Conservation (phyloP, 2,329 filamentous ascomycete genomes). For the Colletotrichum sansevieriae region DNA sequence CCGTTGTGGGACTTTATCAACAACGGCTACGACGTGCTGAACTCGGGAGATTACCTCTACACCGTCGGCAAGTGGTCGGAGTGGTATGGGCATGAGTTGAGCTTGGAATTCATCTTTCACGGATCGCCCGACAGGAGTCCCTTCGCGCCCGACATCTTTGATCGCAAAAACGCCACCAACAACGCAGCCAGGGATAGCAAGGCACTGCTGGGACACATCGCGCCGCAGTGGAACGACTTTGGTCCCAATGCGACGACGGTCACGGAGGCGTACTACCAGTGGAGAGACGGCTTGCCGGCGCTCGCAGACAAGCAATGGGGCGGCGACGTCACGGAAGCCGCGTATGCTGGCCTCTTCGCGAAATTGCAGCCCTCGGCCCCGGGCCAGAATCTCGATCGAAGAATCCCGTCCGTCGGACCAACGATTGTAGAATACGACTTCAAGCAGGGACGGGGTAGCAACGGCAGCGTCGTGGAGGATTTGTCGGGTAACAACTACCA, state of each 20-base stretch:
- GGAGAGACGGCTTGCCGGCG: conserved; percentile 45
- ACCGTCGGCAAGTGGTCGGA: conserved; percentile 45
- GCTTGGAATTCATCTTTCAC: conserved; percentile 43
- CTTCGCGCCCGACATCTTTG: conserved; percentile 46
- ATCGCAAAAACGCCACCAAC: conserved; percentile 37
- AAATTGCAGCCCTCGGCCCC: conserved; percentile 43
- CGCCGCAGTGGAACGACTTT: conserved; percentile 46
- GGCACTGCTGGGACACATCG: conserved; percentile 43
- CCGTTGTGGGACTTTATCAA: conserved; percentile 43
- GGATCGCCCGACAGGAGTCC: conserved; percentile 40
- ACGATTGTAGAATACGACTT: conserved; percentile 43
- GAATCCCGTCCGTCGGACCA: conserved; percentile 36
- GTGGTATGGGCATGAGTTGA: conserved; percentile 40
- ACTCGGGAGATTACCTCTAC: conserved; percentile 46
- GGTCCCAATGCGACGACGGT: conserved; percentile 45
- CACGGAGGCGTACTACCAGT: conserved; percentile 46
- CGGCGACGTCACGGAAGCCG: conserved; percentile 38
- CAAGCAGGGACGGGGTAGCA: conserved; percentile 16
- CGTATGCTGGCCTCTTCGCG: conserved; percentile 34
- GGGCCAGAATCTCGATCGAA: conserved; percentile 45
- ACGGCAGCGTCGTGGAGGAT: conserved; percentile 37
- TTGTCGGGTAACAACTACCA: conserved; percentile 44
- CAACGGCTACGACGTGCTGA: conserved; percentile 45
- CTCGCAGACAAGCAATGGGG: conserved; percentile 48
- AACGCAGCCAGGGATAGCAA: conserved; percentile 42